Percentiles rank a stretch among this genome's conserved stretches.
Evolutionary conservation across 176 grass and related monocot species (phyloP).

Genomic region (Carex pumila): DNA sequence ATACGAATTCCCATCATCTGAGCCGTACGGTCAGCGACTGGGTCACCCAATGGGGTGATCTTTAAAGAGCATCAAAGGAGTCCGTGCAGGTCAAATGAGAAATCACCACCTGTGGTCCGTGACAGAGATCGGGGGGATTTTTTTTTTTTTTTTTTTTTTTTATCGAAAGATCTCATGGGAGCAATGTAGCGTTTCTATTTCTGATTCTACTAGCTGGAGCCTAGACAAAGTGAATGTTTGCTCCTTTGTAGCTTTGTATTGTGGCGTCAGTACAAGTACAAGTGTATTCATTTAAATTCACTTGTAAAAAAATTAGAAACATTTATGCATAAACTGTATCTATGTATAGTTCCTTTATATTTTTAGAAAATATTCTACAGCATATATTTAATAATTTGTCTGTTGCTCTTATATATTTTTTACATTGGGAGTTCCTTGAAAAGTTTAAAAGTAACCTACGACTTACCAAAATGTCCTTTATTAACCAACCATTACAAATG

Average conservation of each 20-base stretch:
- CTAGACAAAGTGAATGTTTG: background rate
- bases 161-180: background rate
- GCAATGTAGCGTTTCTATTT: background rate
- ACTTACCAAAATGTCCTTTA: too few relatives aligned
- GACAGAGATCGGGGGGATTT: too few relatives aligned
- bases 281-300: background rate
- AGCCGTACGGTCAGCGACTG: conserved; percentile 6
- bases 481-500: too few relatives aligned
- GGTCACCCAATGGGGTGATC: background rate
- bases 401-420: background rate
- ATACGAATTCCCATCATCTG: background rate
- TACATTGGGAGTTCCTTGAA: too few relatives aligned
- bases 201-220: background rate
- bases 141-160: background rate
- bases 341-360: background rate
- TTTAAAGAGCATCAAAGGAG: background rate
- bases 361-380: background rate
- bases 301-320: background rate
- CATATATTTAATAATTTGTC: background rate
- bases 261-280: background rate
- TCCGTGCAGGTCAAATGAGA: background rate
- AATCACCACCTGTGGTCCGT: background rate
- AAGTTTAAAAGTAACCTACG: too few relatives aligned
- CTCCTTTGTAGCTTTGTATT: background rate
- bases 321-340: background rate